Percentiles rank a stretch among this genome's conserved stretches.
Conservation (phyloP, 2,329 filamentous ascomycete genomes). For the Tolypocladium album region DNA sequence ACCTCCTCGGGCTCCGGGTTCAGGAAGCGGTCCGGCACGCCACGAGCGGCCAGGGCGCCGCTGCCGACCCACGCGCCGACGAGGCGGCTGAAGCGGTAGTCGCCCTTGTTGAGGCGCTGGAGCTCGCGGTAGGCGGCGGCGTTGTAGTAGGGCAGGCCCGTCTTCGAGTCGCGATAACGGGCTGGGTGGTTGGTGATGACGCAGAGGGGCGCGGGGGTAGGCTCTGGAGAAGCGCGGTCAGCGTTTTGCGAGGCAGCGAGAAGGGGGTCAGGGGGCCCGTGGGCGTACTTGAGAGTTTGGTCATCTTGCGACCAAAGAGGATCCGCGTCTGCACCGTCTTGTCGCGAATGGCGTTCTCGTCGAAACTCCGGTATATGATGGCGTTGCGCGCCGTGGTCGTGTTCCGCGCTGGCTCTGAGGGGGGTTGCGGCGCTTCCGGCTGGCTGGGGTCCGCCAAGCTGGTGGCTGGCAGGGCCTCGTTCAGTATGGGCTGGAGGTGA, state of each 20-base stretch:
- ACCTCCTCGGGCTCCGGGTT: conserved; percentile 21
- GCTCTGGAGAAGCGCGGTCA: conserved; percentile 25
- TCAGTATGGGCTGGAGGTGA: conserved; percentile 4
- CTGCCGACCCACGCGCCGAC: conserved; percentile 76
- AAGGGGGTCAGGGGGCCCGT: background rate
- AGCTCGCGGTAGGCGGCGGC: conserved; percentile 73
- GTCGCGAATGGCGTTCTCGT: conserved; percentile 44
- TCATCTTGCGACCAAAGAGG: conserved; percentile 49
- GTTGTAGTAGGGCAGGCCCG: conserved; percentile 73
- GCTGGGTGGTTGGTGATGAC: conserved; percentile 76
- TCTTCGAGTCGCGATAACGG: conserved; percentile 74
- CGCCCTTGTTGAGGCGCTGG: conserved; percentile 58
- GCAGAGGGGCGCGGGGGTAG: conserved; percentile 48
- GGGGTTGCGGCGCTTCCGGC: conserved; percentile 6
- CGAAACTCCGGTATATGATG: conserved; percentile 50
- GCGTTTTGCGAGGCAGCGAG: background rate
- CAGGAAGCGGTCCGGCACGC: conserved; percentile 70
- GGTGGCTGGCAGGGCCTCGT: conserved; percentile 5
- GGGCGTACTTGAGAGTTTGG: conserved; percentile 40
- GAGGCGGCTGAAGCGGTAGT: conserved; percentile 73
- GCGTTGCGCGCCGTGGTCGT: conserved; percentile 41
- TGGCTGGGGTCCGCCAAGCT: conserved; percentile 4
- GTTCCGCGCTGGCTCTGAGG: conserved; percentile 9
- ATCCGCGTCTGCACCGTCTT: conserved; percentile 47
- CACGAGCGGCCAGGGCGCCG: conserved; percentile 51